Conservation (phyloP, 192 early-diverging fungal species). For the Thamnidium elegans region DNA sequence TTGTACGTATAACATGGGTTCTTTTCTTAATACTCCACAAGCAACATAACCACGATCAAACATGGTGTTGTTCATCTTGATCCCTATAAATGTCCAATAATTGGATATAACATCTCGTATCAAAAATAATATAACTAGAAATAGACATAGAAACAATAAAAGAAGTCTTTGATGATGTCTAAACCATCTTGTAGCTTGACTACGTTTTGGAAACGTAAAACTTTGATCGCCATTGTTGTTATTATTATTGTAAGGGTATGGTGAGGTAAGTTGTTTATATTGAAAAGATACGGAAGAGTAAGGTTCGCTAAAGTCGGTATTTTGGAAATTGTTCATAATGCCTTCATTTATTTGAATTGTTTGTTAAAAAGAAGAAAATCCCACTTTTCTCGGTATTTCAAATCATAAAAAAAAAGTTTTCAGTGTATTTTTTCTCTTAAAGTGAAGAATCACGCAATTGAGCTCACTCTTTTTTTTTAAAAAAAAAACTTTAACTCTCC, state of each 20-base stretch:
- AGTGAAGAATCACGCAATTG: too few species aligned
- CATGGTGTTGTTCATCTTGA: conserved; percentile 47
- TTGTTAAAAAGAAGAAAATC: too few species aligned
- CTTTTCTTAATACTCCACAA: conserved; percentile 51
- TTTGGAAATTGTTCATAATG: neutral
- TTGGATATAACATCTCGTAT: conserved; percentile 15
- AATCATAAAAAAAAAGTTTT: too few species aligned
- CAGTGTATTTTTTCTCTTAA: too few species aligned
- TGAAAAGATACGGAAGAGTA: conserved; percentile 39
- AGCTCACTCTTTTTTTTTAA: too few species aligned
- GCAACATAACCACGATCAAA: conserved; percentile 44
- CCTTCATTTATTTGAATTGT: too few species aligned
- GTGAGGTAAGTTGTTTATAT: conserved; percentile 32
- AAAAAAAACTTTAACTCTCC: too few species aligned
- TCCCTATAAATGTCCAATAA: conserved; percentile 30
- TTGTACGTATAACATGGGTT: conserved; percentile 51
- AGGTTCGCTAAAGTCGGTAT: conserved; percentile 22
- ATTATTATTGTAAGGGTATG: conserved; percentile 20
- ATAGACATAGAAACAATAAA: neutral
- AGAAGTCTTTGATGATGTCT: neutral
- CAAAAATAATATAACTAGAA: conserved; percentile 12
- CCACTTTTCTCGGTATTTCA: too few species aligned
- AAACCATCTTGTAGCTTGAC: conserved; percentile 5
- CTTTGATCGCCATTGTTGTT: conserved; percentile 3
- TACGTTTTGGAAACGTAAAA: conserved; percentile 1